These are phyloP conservation scores for Fomes fomentarius DNA, from an alignment of 1,284 basidiomycete species.

Conservation along the genomic window DNA sequence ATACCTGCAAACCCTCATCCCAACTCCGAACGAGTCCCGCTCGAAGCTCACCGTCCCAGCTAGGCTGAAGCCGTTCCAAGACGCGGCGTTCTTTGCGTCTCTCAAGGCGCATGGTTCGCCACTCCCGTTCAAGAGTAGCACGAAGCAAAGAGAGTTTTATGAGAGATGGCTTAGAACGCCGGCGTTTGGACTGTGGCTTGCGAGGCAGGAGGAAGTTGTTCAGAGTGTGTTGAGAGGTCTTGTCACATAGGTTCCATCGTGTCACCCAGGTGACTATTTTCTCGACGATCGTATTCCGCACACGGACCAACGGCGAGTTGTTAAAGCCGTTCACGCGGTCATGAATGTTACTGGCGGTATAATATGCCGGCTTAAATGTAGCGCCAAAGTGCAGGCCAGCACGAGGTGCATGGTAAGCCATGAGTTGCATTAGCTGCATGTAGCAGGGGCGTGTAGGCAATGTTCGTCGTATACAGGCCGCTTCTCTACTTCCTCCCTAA, in stretches of 20 bases:
- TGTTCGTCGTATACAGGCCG: not conserved
- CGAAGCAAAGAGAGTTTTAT: constrained; percentile 72
- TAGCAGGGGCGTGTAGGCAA: constrained; percentile 3
- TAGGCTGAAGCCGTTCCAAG: constrained; percentile 82
- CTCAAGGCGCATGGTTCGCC: constrained; percentile 81
- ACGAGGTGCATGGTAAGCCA: not conserved
- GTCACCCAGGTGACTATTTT: too few species aligned
- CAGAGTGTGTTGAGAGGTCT: constrained; percentile 46
- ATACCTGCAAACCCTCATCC: constrained; percentile 91
- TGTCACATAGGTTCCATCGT: not conserved
- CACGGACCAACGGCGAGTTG: too few species aligned
- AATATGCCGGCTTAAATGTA: too few species aligned
- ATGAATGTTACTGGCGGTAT: too few species aligned
- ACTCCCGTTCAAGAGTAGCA: constrained; percentile 72
- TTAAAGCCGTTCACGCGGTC: too few species aligned
- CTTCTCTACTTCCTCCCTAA: constrained; percentile 25
- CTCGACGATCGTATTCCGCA: too few species aligned
- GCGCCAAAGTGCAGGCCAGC: not conserved
- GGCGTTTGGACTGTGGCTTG: constrained; percentile 78
- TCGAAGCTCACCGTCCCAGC: constrained; percentile 12
- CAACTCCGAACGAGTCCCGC: constrained; percentile 49
- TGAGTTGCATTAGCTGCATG: constrained; percentile 8
- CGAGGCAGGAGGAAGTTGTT: constrained; percentile 72
- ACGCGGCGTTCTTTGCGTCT: constrained; percentile 79
- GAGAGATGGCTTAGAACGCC: constrained; percentile 73